Percentiles rank a stretch among this genome's conserved stretches.
Conservation (phyloP, 1,284 basidiomycete species). For the Dichomitus squalens region DNA sequence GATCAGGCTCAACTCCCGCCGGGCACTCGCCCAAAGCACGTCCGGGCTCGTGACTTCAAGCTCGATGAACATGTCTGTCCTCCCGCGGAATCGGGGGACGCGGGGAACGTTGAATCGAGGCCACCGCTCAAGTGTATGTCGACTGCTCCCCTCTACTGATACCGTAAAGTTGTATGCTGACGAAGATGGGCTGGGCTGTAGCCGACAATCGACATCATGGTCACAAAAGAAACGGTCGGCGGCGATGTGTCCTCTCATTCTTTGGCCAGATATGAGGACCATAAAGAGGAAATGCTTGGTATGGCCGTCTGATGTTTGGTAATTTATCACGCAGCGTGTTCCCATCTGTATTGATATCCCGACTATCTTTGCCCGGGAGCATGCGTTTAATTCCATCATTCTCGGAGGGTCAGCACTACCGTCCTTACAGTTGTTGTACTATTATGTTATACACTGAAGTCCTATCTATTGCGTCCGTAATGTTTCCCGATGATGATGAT, state of each 20-base stretch:
- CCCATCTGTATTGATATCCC: not conserved
- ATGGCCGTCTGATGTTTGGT: not conserved
- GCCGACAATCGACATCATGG: slow-evolving; percentile 9
- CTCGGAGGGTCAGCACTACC: no score
- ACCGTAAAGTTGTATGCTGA: not conserved
- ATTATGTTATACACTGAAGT: no score
- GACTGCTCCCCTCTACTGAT: not conserved
- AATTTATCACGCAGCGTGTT: not conserved
- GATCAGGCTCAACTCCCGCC: slow-evolving; percentile 18
- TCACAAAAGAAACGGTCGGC: slow-evolving; percentile 10
- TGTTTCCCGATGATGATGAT: not conserved
- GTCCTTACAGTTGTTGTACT: not conserved
- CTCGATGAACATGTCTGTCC: slow-evolving; percentile 14
- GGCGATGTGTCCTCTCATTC: not conserved
- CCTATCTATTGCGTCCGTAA: no score
- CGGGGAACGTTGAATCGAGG: not conserved
- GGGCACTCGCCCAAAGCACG: slow-evolving; percentile 6
- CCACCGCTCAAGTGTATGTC: not conserved
- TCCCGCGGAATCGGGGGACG: not conserved
- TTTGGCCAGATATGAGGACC: not conserved
- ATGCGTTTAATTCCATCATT: not conserved
- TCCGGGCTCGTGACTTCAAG: slow-evolving; percentile 6
- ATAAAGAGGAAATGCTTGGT: not conserved
- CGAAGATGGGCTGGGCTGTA: not conserved
- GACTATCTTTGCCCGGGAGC: no score